Conservation (phyloP, 345 rosid species). For the Cochlearia excelsa region DNA sequence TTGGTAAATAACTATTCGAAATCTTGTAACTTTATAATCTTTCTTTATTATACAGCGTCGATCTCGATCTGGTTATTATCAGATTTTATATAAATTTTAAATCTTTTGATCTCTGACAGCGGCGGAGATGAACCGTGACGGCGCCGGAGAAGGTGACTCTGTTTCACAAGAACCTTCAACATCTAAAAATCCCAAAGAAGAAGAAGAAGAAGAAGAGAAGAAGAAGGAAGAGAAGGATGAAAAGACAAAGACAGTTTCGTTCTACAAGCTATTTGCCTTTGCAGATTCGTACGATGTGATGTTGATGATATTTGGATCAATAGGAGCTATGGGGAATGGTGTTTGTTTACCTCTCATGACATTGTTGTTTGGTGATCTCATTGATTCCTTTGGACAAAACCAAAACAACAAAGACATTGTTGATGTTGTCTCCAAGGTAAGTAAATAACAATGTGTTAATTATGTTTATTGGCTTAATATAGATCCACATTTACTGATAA, state of each 20-base stretch:
- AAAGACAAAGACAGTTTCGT: conserved; percentile 47
- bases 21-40: conserved; percentile 11
- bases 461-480: conserved; percentile 21
- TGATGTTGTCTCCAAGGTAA: conserved; percentile 54
- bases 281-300: conserved; percentile 54
- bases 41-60: conserved; percentile 4
- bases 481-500: conserved; percentile 9
- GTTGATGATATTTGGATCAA: conserved; percentile 60
- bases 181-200: conserved; percentile 41
- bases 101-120: conserved; percentile 6
- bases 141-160: conserved; percentile 27
- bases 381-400: conserved; percentile 58
- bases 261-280: conserved; percentile 62
- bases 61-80: conserved; percentile 19
- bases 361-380: conserved; percentile 56
- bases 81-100: background rate
- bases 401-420: conserved; percentile 48
- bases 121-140: conserved; percentile 31
- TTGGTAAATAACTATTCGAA: background rate
- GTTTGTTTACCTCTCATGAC: conserved; percentile 62
- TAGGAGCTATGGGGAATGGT: conserved; percentile 74
- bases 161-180: conserved; percentile 42
- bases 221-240: conserved; percentile 26
- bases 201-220: conserved; percentile 25
- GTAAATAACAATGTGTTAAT: background rate